Evolutionary conservation across 495 filamentous ascomycete species (phyloP), one percentile per base, ranked within the genome.

Genomic region (Aspergillus sclerotioniger): DNA sequence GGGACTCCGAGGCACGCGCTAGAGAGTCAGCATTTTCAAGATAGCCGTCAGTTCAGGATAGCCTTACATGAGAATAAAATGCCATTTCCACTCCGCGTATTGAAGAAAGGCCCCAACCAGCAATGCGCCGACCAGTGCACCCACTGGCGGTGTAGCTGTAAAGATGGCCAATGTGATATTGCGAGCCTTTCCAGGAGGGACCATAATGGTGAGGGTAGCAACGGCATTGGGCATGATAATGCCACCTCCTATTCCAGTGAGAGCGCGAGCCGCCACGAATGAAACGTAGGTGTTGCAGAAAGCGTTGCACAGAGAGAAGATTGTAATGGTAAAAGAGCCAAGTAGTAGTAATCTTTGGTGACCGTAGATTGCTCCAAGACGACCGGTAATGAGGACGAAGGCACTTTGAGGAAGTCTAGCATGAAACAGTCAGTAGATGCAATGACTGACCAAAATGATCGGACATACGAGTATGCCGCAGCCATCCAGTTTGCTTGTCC

Each of bases 171-270:
- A 35, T 10, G 9, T 35, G 13, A 35, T 10, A 35, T 35, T 35
- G 33, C 33, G 33, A 35, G 33, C 35, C 9, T 21, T 21, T 15
- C 51, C 51, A 7, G 51, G 16, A 0, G 51, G 51, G 3, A 54
- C 6, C 17, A 28, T 54, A 15, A 44, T 54, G 0, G 51, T 54
- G 8, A 54, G 21, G 33, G 17, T 4, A 7, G 51, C 51, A 21
- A 54, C 17, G 2, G 51, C 51, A 44, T 54, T 54, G n/a, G 51
- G 51, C 33, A 54, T 28, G 3, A 54, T 10, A 10, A 54, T 21
- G 28, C n/a, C 51, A 8, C 51, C 51, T 3, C 51, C 51, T n/a
- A 54, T 31, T 5, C 51, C 51, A 2, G n/a, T 54, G 8, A 54
- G 35, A 20, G 51, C 51, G 15, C 51, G 51, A 21, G 39, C n/a